Conservation (phyloP, 2,329 filamentous ascomycete species). For the Talaromyces sp. region DNA sequence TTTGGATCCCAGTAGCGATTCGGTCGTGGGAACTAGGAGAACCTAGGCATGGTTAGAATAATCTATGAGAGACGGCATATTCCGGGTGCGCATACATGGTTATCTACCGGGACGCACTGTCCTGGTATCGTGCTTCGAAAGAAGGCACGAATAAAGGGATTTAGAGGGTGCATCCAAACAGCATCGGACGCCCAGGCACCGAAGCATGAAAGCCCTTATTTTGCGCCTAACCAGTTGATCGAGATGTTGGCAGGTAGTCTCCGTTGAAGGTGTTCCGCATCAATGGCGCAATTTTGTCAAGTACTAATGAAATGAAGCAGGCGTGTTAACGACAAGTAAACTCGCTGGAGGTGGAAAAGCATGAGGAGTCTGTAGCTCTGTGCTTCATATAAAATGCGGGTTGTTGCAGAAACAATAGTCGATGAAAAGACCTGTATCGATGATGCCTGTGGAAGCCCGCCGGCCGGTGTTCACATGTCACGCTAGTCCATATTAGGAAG, state of each 20-base stretch:
- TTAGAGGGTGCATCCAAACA: slow-evolving; percentile 92
- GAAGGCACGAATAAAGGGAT: slow-evolving; percentile 97
- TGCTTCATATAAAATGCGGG: neutral
- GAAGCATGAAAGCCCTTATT: slow-evolving; percentile 33
- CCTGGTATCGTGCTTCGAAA: slow-evolving; percentile 90
- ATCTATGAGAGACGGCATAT: slow-evolving; percentile 5
- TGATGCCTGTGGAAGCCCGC: neutral
- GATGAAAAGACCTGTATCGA: neutral
- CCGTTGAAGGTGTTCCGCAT: neutral
- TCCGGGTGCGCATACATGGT: slow-evolving; percentile 57
- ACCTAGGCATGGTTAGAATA: slow-evolving; percentile 47
- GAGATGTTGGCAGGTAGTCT: neutral
- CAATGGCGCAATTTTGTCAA: neutral
- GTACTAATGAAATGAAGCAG: neutral
- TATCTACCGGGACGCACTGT: slow-evolving; percentile 87
- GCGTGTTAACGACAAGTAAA: neutral
- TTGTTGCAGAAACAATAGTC: neutral
- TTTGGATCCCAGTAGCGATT: slow-evolving; percentile 80
- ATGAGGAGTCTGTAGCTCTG: neutral
- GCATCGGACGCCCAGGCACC: slow-evolving; percentile 37
- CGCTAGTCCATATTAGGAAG: slow-evolving; percentile 14
- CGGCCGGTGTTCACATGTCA: slow-evolving; percentile 9
- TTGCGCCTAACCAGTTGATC: slow-evolving; percentile 22
- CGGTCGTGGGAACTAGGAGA: slow-evolving; percentile 87
- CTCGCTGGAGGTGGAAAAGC: neutral